phyloP scores from a whole-genome alignment of 192 early-diverging fungal genomes.

The Kickxella alabastrina region DNA sequence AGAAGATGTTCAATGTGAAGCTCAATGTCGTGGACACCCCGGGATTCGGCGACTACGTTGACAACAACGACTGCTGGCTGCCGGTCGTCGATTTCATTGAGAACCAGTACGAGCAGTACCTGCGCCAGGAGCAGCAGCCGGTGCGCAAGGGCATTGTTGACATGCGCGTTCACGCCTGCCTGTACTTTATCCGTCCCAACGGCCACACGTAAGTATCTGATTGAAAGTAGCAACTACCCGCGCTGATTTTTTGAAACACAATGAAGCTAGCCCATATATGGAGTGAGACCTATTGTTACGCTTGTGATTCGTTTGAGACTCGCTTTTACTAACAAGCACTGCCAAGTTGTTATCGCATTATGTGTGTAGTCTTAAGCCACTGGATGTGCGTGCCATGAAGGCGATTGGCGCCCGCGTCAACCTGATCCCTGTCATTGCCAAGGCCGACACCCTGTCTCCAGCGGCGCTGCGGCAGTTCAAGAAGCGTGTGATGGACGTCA shows the following conservation, averaged over 20 bases:
- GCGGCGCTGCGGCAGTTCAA: slow-evolving; percentile 90
- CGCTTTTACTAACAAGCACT: not conserved
- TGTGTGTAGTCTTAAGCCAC: slow-evolving; percentile 60
- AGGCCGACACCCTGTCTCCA: slow-evolving; percentile 96
- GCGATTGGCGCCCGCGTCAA: slow-evolving; percentile 92
- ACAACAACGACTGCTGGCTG: slow-evolving; percentile 95
- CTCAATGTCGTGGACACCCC: slow-evolving; percentile 91
- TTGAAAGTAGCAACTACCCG: too few species aligned
- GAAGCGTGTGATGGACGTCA: slow-evolving; percentile 89
- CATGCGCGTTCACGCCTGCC: slow-evolving; percentile 94
- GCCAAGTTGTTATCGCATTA: not conserved
- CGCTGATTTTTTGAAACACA: too few species aligned
- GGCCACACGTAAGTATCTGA: slow-evolving; percentile 83
- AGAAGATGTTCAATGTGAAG: slow-evolving; percentile 97
- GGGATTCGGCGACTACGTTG: slow-evolving; percentile 87
- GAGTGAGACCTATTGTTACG: too few species aligned
- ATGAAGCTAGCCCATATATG: too few species aligned
- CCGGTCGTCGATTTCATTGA: slow-evolving; percentile 98
- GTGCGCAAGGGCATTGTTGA: slow-evolving; percentile 84
- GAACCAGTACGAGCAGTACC: slow-evolving; percentile 93
- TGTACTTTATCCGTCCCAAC: slow-evolving; percentile 98
- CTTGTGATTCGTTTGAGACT: not conserved
- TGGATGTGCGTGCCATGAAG: slow-evolving; percentile 99
- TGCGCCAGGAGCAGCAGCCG: slow-evolving; percentile 88
- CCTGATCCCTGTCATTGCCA: slow-evolving; percentile 96